Evolutionary conservation across 805 yeast genomes (phyloP), one percentile per base, ranked within the genome.

Genomic region (Maudiozyma barnettii): DNA sequence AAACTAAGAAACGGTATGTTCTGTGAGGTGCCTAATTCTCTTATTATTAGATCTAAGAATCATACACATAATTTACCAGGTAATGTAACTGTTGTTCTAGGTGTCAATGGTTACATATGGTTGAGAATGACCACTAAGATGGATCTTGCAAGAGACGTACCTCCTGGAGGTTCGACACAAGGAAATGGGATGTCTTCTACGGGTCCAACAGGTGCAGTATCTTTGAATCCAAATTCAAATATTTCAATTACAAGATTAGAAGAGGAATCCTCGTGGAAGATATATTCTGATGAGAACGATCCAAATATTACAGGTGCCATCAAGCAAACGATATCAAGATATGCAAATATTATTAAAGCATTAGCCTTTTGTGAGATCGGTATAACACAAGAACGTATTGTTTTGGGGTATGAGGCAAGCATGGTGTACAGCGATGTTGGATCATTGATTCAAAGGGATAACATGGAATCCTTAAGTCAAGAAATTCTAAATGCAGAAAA

Each of bases 71-170:
- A 78, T 49, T 72, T 93, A n/a, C 96, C 96, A 0, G 98, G 97
- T n/a, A 86, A 85, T 56, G 87, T 93, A 31, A 88, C 90, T 56
- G 75, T 84, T 43, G 88, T 93, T 43, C 69, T 95, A 39, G 99
- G 99, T 30, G 95, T 91, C 9, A 93, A 95, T 63, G 99, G 99
- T 4, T 91, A 76, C 60, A 77, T 93, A 41, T 93, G 99, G 99
- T 68, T 93, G 45, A 79, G 86, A 59, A 87, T 87, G 61, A 79
- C 93, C 0, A 66, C 73, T 2, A 58, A 61, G 43, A 48, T 56
- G 61, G 55, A 63, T 47, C 48, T 61, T 36, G 58, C 63, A 1
- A 58, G 57, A 45, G 69, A 66, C 20, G 54, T 45, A 48, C 58
- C 62, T 13, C 53, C 59, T 5, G 60, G 56, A 29, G 53, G 54